phyloP scores from a whole-genome alignment of 139 green algal genomes.

The Zygnema cylindricum region DNA sequence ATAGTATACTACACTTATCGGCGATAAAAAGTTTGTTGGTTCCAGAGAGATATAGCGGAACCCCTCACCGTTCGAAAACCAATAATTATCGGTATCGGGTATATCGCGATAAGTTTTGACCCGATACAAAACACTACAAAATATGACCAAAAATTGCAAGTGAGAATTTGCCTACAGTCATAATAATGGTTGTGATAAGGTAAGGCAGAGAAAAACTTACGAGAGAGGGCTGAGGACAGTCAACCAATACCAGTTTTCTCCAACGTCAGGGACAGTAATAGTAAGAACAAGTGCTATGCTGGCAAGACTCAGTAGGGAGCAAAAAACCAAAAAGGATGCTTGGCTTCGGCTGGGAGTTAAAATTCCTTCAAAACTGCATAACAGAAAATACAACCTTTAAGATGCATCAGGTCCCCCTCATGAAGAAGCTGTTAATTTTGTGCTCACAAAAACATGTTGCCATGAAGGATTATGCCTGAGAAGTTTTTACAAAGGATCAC shows the following conservation, averaged over 20 bases:
- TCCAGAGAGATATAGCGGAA: too few species aligned
- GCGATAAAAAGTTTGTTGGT: too few species aligned
- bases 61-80: too few species aligned
- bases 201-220: slow-evolving; percentile 13
- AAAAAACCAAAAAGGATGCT: slow-evolving; percentile 68
- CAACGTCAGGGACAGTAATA: slow-evolving; percentile 63
- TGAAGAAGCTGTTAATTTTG: neutral
- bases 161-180: too few species aligned
- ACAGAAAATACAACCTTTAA: neutral
- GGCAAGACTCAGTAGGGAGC: slow-evolving; percentile 62
- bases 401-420: too few species aligned
- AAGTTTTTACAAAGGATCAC: too few species aligned
- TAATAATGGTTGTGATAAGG: neutral
- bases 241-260: slow-evolving; percentile 66
- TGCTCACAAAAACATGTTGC: neutral
- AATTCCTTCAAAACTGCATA: slow-evolving; percentile 65
- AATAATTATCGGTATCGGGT: too few species aligned
- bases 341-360: slow-evolving; percentile 60
- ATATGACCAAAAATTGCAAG: slow-evolving; percentile 1
- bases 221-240: slow-evolving; percentile 60
- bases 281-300: slow-evolving; percentile 66
- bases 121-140: too few species aligned
- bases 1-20: too few species aligned
- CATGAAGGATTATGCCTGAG: neutral
- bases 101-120: too few species aligned